Evolutionary conservation across 305 asterid genomes (phyloP).

Genomic region (Andrographis paniculata): DNA sequence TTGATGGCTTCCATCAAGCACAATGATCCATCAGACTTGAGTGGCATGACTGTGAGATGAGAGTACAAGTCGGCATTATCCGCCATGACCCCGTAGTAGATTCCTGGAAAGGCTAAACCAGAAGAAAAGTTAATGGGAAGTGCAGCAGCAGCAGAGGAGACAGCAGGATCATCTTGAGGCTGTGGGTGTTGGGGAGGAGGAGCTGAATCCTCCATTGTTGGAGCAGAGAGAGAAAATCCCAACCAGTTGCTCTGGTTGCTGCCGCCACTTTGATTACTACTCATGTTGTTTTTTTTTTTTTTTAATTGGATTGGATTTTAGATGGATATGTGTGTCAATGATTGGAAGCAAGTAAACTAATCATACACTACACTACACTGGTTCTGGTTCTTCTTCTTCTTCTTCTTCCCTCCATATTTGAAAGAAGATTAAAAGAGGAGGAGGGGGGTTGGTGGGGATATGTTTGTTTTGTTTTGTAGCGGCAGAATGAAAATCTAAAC

Average conservation of each 20-base stretch:
- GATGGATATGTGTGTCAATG: constrained; percentile 35
- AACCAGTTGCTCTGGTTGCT: constrained; percentile 50
- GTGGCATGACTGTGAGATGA: constrained; percentile 44
- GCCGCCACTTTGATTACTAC: constrained; percentile 29
- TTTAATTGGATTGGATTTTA: background rate
- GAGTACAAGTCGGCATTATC: constrained; percentile 34
- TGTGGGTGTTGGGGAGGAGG: constrained; percentile 18
- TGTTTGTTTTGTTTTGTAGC: constrained; percentile 47
- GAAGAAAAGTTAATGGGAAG: constrained; percentile 31
- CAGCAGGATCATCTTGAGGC: constrained; percentile 23
- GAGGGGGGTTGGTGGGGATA: background rate
- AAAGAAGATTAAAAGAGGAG: no score
- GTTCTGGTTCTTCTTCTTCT: constrained; percentile 6
- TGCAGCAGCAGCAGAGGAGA: constrained; percentile 27
- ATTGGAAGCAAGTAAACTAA: constrained; percentile 57
- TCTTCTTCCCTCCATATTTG: constrained; percentile 22
- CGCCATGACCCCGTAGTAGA: constrained; percentile 33
- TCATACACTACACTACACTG: constrained; percentile 23
- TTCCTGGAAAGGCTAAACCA: constrained; percentile 26
- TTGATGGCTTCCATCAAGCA: constrained; percentile 55
- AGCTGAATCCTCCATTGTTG: constrained; percentile 44
- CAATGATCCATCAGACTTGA: constrained; percentile 56
- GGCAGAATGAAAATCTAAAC: constrained; percentile 42
- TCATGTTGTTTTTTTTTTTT: background rate
- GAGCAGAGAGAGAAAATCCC: constrained; percentile 79